Base-by-base conservation (phyloP, 441 rosid species). In the Gossypium davidsonii region DNA sequence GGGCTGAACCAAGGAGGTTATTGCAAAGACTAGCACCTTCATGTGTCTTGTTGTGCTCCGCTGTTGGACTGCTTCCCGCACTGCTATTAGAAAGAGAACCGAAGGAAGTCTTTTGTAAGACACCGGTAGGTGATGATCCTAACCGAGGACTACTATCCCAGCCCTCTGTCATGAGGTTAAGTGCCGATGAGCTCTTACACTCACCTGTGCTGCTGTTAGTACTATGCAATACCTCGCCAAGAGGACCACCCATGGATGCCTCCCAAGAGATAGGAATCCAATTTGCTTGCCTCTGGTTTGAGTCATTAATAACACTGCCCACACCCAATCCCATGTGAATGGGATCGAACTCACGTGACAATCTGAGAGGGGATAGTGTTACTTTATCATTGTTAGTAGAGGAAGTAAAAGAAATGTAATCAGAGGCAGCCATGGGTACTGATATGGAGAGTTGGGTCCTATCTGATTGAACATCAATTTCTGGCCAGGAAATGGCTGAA, bases 381-480 rank as follows among this genome's bases (percentile, higher is more conserved):
- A 71, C 31, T 39, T 79, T 85, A 2, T 87, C 86, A 17, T 75
- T 78, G 77, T 76, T 84, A 46, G 89, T 84, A 18, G 88, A 84
- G 73, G 89, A 84, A 18, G 85, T 83, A 4, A 86, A 78, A 5
- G 89, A 83, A 85, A 83, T 78, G 70, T 76, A 78, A 59, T 83
- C 89, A 14, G 88, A 63, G 20, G 82, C 69, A 56, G 85, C 74
- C 70, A 81, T 70, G 0, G 88, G 88, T 56, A 79, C 79, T 37
- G 93, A 83, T 72, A 86, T 85, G 2, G 90, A 84, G 55, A 89
- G 75, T 67, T 89, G 88, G 14, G 89, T 84, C 78, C 86, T 77
- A 53, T 84, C 86, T 0, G 85, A 81, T 56, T 82, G 90, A 60
- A 73, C 66, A 70, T 84, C 85, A 14, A 79, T 71, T 61, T 73